Evolutionary conservation across 495 filamentous ascomycete genomes (phyloP).

Genomic region (Sporormia fimetaria): DNA sequence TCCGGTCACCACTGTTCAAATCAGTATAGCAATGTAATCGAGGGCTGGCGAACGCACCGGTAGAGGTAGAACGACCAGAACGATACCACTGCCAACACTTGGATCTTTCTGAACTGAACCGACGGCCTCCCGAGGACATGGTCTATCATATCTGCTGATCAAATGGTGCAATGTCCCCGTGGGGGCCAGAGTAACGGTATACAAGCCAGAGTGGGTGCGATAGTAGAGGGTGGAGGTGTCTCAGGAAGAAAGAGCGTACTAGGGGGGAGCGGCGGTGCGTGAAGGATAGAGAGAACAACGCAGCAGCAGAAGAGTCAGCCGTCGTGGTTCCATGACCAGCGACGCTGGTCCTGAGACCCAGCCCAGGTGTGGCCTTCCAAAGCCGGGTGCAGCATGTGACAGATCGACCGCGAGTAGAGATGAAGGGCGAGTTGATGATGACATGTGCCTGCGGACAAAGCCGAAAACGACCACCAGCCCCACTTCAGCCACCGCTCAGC

Average conservation of each 20-base stretch:
- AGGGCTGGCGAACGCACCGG: slow-evolving; percentile 39
- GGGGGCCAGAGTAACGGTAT: no score
- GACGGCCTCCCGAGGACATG: slow-evolving; percentile 89
- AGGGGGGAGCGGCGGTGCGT: not conserved
- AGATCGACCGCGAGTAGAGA: not conserved
- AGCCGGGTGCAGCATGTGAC: slow-evolving; percentile 11
- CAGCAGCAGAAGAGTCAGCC: slow-evolving; percentile 9
- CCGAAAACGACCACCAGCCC: not conserved
- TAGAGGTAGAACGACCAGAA: slow-evolving; percentile 85
- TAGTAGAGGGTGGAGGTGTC: no score
- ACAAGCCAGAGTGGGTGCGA: no score
- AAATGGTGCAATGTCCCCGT: no score
- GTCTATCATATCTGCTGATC: no score
- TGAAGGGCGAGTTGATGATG: no score
- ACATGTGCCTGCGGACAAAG: slow-evolving; percentile 11
- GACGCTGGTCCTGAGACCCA: not conserved
- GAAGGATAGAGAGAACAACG: not conserved
- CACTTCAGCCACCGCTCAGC: no score
- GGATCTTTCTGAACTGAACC: slow-evolving; percentile 78
- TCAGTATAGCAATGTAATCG: not conserved
- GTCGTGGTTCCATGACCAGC: slow-evolving; percentile 9
- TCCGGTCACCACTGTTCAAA: slow-evolving; percentile 56
- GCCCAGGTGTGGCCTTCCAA: not conserved
- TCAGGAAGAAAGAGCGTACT: slow-evolving; percentile 1
- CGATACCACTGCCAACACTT: slow-evolving; percentile 78